Conservation (phyloP, 2,329 filamentous ascomycete species). For the Cercospora citrullina region DNA sequence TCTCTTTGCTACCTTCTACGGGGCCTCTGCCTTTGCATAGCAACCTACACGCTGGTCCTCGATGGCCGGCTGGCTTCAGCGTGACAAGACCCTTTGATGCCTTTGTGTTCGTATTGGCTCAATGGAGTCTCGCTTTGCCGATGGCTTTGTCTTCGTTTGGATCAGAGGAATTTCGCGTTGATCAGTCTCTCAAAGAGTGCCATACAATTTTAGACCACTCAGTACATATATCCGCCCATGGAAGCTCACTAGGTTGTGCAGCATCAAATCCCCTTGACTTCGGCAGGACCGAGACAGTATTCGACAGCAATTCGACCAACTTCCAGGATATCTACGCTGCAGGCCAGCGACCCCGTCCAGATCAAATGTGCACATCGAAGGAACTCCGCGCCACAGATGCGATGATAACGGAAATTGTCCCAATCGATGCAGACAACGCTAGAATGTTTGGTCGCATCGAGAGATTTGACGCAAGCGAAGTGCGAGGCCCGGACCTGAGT, state of each 20-base stretch:
- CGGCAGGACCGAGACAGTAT: background rate
- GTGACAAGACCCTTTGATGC: background rate
- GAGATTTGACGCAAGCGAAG: background rate
- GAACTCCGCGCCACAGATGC: background rate
- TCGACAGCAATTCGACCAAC: background rate
- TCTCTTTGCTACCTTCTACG: background rate
- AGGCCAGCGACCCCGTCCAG: background rate
- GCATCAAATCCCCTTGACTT: background rate
- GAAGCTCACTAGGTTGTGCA: background rate
- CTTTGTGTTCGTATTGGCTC: background rate
- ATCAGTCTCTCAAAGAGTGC: background rate
- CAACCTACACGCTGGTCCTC: background rate
- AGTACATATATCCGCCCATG: background rate
- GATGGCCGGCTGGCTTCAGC: background rate
- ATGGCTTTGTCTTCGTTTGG: background rate
- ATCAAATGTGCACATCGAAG: background rate
- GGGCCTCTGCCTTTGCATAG: background rate
- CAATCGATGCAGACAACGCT: background rate
- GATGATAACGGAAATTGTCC: background rate
- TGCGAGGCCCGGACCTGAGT: background rate
- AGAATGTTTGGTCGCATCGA: background rate
- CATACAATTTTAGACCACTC: background rate
- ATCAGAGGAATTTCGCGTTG: background rate
- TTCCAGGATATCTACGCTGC: background rate
- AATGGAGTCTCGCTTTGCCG: background rate